Conservation (phyloP, 805 yeast genomes). For the Candida qinlingensis region DNA sequence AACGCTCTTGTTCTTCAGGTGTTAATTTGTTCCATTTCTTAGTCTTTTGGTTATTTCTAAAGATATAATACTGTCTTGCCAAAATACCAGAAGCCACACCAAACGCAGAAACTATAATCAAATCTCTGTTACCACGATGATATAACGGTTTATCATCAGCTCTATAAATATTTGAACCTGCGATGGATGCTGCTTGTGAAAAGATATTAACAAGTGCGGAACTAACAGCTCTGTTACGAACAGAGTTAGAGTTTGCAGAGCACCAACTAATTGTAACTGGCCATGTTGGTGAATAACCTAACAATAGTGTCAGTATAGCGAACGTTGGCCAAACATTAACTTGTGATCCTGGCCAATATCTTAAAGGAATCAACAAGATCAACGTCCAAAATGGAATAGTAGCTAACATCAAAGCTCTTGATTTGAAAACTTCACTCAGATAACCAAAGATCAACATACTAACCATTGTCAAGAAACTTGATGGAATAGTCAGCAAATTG, state of each 20-base stretch:
- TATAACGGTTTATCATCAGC: constrained; percentile 54
- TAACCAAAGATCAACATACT: constrained; percentile 33
- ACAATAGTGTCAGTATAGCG: not conserved
- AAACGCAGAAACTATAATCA: not conserved
- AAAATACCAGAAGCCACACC: constrained; percentile 28
- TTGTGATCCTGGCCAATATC: constrained; percentile 34
- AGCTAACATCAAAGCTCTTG: constrained; percentile 23
- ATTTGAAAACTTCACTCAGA: constrained; percentile 27
- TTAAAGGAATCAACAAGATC: constrained; percentile 28
- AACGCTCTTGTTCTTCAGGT: constrained; percentile 42
- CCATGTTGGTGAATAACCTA: not conserved
- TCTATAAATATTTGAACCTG: constrained; percentile 53
- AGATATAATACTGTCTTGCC: constrained; percentile 28
- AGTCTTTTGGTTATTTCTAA: constrained; percentile 38
- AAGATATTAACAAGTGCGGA: constrained; percentile 62
- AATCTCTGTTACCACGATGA: constrained; percentile 42
- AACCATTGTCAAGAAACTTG: constrained; percentile 34
- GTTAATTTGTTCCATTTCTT: constrained; percentile 46
- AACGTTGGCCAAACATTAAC: constrained; percentile 5
- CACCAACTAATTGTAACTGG: not conserved
- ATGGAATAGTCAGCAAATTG: constrained; percentile 48
- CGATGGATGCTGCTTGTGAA: constrained; percentile 52
- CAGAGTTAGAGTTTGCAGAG: not conserved
- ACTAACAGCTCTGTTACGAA: constrained; percentile 50
- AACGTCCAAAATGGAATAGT: constrained; percentile 29